phyloP scores from a whole-genome alignment of 371 early-diverging fungal genomes.

The Mycotypha africana region DNA sequence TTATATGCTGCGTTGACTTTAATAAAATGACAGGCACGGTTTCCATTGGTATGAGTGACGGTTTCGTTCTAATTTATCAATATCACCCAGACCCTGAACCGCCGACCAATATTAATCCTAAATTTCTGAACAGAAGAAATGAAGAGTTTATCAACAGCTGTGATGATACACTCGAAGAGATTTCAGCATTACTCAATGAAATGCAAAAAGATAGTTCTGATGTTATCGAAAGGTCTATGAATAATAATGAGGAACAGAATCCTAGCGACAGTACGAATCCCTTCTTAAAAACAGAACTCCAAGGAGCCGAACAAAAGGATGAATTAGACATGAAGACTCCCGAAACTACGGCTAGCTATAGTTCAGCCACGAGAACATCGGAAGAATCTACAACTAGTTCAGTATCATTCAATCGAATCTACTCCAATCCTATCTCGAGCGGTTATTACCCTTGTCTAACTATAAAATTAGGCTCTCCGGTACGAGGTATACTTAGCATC shows the following conservation, averaged over 20 bases:
- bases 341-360: too few species aligned
- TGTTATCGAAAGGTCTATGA: too few species aligned
- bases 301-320: too few species aligned
- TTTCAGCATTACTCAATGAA: conserved; percentile 28
- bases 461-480: too few species aligned
- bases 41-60: conserved; percentile 35
- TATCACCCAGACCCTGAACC: conserved; percentile 4
- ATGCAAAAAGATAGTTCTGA: conserved; percentile 17
- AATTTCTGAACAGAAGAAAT: conserved; percentile 1
- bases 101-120: background rate
- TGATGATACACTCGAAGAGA: conserved; percentile 33
- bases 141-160: conserved; percentile 24
- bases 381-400: too few species aligned
- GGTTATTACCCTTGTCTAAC: too few species aligned
- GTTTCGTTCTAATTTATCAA: conserved; percentile 21
- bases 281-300: too few species aligned
- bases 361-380: too few species aligned
- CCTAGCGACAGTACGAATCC: conserved; percentile 2
- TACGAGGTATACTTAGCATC: conserved; percentile 12
- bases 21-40: conserved; percentile 27
- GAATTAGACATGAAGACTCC: too few species aligned
- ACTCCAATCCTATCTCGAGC: too few species aligned
- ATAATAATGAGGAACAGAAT: too few species aligned
- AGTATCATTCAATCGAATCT: too few species aligned
- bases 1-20: conserved; percentile 32